A percentile compares a stretch with the other conserved stretches of the same genome.
These are phyloP conservation scores for Porogramme epimiltina DNA, from an alignment of 1,284 basidiomycete genomes.

Conservation along the genomic window DNA sequence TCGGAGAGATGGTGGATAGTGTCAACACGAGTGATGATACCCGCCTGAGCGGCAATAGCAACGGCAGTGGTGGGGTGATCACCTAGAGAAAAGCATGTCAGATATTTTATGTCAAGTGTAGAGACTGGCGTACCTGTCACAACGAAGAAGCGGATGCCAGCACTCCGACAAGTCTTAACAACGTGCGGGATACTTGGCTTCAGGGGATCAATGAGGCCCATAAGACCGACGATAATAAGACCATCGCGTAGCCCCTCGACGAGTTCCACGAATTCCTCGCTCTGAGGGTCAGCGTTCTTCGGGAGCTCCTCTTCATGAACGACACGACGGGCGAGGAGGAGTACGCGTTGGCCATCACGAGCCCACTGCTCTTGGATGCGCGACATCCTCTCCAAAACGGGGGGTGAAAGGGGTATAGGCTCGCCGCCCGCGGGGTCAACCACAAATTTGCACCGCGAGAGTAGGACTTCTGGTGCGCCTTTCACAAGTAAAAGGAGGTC, in stretches of 20 bases:
- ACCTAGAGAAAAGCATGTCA: slow-evolving; percentile 32
- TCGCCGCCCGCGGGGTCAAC: slow-evolving; percentile 36
- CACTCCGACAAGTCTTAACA: slow-evolving; percentile 49
- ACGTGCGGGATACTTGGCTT: slow-evolving; percentile 58
- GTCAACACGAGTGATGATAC: slow-evolving; percentile 52
- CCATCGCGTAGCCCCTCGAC: slow-evolving; percentile 38
- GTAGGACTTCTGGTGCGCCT: slow-evolving; percentile 60
- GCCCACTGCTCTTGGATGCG: slow-evolving; percentile 54
- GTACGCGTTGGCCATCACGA: slow-evolving; percentile 58
- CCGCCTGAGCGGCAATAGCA: slow-evolving; percentile 59
- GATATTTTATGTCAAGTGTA: slow-evolving; percentile 26
- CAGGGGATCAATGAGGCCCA: slow-evolving; percentile 66
- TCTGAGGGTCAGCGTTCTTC: slow-evolving; percentile 32
- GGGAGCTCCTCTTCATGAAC: slow-evolving; percentile 31
- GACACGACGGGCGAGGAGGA: slow-evolving; percentile 45
- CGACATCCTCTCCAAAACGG: slow-evolving; percentile 35
- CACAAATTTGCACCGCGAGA: slow-evolving; percentile 47
- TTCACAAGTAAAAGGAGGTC: slow-evolving; percentile 50
- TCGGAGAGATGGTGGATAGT: slow-evolving; percentile 43
- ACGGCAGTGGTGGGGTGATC: slow-evolving; percentile 52
- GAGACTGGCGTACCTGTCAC: slow-evolving; percentile 54
- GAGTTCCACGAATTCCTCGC: slow-evolving; percentile 41
- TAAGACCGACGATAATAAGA: slow-evolving; percentile 61
- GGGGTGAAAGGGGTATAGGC: slow-evolving; percentile 34
- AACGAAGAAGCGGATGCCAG: slow-evolving; percentile 67